Percentiles rank a stretch among this genome's conserved stretches.
These are phyloP conservation scores for Calonectria montana DNA, from an alignment of 2,329 filamentous ascomycete species.

Conservation along the genomic window DNA sequence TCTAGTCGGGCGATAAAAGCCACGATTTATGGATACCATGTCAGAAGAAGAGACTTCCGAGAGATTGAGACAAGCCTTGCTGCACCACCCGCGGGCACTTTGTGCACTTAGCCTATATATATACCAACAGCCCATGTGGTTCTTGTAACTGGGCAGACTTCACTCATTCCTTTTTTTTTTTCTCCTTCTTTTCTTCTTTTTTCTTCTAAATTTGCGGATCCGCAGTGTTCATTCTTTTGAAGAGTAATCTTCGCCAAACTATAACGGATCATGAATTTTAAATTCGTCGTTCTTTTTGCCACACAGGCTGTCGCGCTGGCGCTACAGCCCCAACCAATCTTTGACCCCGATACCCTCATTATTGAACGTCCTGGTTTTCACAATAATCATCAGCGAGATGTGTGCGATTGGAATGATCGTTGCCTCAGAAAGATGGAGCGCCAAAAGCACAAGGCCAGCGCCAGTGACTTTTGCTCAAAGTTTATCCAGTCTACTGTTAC, in stretches of 20 bases:
- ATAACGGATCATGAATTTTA: slow-evolving; percentile 2
- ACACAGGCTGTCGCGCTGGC: neutral
- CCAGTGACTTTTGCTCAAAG: neutral
- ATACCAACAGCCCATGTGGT: neutral
- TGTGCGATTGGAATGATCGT: neutral
- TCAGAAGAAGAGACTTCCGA: neutral
- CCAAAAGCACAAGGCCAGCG: neutral
- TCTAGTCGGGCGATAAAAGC: neutral
- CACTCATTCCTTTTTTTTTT: neutral
- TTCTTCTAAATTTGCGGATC: neutral
- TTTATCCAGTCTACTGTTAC: neutral
- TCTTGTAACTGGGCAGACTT: neutral
- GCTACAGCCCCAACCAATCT: neutral
- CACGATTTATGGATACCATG: neutral
- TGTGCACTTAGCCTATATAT: neutral
- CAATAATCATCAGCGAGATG: neutral
- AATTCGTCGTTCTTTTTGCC: slow-evolving; percentile 1
- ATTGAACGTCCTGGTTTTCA: neutral
- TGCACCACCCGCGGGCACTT: neutral
- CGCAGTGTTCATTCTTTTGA: neutral
- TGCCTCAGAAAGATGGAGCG: neutral
- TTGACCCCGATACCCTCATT: neutral
- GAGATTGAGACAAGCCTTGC: neutral
- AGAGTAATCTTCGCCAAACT: neutral
- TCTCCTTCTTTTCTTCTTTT: neutral